These are phyloP conservation scores for Brassica balearica DNA, from an alignment of 441 rosid species.

Conservation along the genomic window DNA sequence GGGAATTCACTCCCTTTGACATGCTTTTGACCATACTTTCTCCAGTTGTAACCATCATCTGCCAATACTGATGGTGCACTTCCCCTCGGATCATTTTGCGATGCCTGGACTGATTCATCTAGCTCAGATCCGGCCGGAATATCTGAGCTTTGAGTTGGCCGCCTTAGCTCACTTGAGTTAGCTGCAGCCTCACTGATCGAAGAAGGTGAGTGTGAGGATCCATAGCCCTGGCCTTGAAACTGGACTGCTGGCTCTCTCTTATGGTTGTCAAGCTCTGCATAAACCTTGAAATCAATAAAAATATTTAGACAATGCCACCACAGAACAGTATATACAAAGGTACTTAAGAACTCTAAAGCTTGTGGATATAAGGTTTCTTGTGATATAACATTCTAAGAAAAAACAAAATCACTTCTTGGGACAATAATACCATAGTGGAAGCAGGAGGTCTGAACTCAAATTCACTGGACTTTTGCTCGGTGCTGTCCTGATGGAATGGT, in stretches of 20 bases:
- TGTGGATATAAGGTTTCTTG: not conserved
- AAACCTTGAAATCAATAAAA: conserved; percentile 69
- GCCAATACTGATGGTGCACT: conserved; percentile 56
- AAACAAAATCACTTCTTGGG: conserved; percentile 11
- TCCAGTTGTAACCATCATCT: conserved; percentile 98
- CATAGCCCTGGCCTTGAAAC: conserved; percentile 57
- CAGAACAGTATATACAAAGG: not conserved
- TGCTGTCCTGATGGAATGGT: conserved; percentile 50
- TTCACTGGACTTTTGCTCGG: conserved; percentile 57
- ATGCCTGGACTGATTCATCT: conserved; percentile 61
- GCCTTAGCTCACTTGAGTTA: conserved; percentile 74
- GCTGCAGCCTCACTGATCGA: conserved; percentile 65
- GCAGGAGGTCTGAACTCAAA: conserved; percentile 81
- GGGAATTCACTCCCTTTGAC: conserved; percentile 99
- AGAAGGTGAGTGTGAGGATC: conserved; percentile 55
- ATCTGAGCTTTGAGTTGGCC: conserved; percentile 56
- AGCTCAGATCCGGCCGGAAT: conserved; percentile 66
- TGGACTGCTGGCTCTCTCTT: conserved; percentile 58
- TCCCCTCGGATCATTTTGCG: conserved; percentile 71
- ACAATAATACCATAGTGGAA: conserved; percentile 76
- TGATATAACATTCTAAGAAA: conserved; percentile 14
- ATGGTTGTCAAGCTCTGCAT: conserved; percentile 67
- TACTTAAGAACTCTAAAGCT: no score
- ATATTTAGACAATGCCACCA: conserved; percentile 48
- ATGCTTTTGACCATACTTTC: conserved; percentile 98